Conservation (phyloP, 768 basidiomycete genomes). For the Amyloporia xantha region DNA sequence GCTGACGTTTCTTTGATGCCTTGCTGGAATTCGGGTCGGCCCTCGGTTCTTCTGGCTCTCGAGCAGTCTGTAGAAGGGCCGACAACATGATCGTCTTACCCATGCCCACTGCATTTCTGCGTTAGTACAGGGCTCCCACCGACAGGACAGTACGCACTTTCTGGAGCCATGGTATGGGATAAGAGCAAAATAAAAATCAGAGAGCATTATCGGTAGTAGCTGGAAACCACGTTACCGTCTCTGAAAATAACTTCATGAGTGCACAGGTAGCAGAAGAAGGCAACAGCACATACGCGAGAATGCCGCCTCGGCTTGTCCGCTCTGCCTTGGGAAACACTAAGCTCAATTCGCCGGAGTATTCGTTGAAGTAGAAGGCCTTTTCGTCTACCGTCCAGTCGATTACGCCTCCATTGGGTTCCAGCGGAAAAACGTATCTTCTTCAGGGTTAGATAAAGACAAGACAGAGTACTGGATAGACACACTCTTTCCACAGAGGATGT, state of each 20-base stretch:
- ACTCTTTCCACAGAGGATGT: conserved; percentile 96
- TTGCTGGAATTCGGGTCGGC: conserved; percentile 20
- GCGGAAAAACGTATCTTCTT: conserved; percentile 66
- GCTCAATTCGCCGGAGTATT: conserved; percentile 86
- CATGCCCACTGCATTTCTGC: conserved; percentile 87
- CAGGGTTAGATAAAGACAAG: conserved; percentile 7
- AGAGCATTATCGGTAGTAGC: too few species aligned
- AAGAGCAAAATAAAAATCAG: too few species aligned
- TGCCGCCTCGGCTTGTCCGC: conserved; percentile 75
- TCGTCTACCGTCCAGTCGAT: conserved; percentile 83
- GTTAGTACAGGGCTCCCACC: conserved; percentile 1
- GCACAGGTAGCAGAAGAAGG: not conserved
- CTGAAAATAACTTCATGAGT: not conserved
- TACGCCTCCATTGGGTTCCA: conserved; percentile 45
- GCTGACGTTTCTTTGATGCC: conserved; percentile 42
- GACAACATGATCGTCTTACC: conserved; percentile 94
- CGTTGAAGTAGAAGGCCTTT: conserved; percentile 79
- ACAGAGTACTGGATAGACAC: conserved; percentile 18
- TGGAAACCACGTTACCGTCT: conserved; percentile 3
- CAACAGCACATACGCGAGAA: conserved; percentile 61
- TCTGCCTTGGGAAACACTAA: conserved; percentile 79
- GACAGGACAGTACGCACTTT: conserved; percentile 8
- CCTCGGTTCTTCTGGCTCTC: conserved; percentile 36
- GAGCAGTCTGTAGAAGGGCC: conserved; percentile 78
- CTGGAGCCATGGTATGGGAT: too few species aligned